Percentiles rank a stretch among this genome's conserved stretches.
Evolutionary conservation across 2,329 filamentous ascomycete genomes (phyloP).

Genomic region (Colletotrichum orbiculare): DNA sequence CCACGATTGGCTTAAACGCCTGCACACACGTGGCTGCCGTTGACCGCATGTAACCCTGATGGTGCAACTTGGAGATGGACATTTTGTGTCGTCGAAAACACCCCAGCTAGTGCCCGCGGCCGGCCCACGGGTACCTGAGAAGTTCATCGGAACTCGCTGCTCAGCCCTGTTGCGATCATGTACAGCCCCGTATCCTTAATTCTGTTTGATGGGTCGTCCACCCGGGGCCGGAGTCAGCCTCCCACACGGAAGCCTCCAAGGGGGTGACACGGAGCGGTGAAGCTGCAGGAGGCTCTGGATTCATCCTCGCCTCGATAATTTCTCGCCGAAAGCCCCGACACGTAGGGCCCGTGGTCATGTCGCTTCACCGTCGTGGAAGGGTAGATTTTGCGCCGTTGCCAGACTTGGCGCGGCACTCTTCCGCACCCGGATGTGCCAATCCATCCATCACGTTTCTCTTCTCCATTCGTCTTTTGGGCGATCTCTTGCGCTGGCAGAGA

Average conservation of each 20-base stretch:
- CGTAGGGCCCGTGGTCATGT: too few species aligned
- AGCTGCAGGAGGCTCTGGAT: conserved; percentile 20
- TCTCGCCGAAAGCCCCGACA: background rate
- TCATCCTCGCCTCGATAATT: conserved; percentile 7
- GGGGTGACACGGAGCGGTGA: conserved; percentile 20
- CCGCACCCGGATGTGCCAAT: too few species aligned
- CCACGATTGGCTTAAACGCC: conserved; percentile 21
- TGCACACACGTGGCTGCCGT: conserved; percentile 25
- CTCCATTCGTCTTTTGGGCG: too few species aligned
- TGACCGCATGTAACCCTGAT: conserved; percentile 8
- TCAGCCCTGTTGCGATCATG: conserved; percentile 36
- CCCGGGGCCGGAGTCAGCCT: conserved; percentile 1
- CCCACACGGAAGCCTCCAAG: background rate
- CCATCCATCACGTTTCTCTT: too few species aligned
- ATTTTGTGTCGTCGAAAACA: conserved; percentile 1
- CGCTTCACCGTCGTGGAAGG: too few species aligned
- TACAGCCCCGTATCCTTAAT: conserved; percentile 29
- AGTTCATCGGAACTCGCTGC: conserved; percentile 32
- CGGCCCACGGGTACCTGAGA: conserved; percentile 31
- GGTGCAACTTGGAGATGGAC: conserved; percentile 33
- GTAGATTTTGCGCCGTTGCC: too few species aligned
- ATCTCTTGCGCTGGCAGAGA: too few species aligned
- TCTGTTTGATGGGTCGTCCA: background rate
- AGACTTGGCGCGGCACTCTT: too few species aligned
- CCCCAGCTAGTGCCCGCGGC: conserved; percentile 21